Evolutionary conservation across 352 stramenopile species (phyloP), one percentile per base, ranked within the genome.

Genomic region (Aphanomyces astaci): DNA sequence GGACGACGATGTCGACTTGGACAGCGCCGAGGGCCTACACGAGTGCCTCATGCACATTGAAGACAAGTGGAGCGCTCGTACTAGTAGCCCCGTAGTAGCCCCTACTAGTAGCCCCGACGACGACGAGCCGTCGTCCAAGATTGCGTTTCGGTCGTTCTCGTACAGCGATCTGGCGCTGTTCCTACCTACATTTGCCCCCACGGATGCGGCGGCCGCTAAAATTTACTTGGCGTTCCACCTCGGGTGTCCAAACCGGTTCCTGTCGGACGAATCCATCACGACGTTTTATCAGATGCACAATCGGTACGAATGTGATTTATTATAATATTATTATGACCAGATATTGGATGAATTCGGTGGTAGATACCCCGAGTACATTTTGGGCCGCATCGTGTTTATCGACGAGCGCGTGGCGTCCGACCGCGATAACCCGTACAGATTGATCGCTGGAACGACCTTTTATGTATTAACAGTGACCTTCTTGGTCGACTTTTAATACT

Each of bases 181-280:
- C 57, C 73, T 95, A 43, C 87, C 87, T 0, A 95, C 85, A 3
- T 95, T 86, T 9, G 85, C 83, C 11, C 87, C 87, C 0, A 83
- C 80, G 17, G 92, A 80, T 63, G 84, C 90, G 45, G 72, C 75
- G 3, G 52, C 48, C n/a, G 78, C 91, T 67, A 83, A 86, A 4
- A 85, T 94, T 65, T 95, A 95, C 71, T 66, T 95, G 49, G 87
- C 87, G 30, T 95, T 95, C 71, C 87, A 95, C 52, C 76, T 93
- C 1, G 85, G 82, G 22, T 95, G 87, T 59, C 87, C 87, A 31
- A 81, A 95, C 64, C 87, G 87, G 17, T 95, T 94, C 70, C 70
- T 95, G 17, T 92, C 87, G 32, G 85, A 92, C 65, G 87, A 95
- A 70, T 95, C 87, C 46, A 93, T 95, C 69, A 89, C 84, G 43